Percentiles rank a stretch among this genome's conserved stretches.
These are phyloP conservation scores for Trichoderma sp. DNA, from an alignment of 2,329 filamentous ascomycete species.

Conservation along the genomic window DNA sequence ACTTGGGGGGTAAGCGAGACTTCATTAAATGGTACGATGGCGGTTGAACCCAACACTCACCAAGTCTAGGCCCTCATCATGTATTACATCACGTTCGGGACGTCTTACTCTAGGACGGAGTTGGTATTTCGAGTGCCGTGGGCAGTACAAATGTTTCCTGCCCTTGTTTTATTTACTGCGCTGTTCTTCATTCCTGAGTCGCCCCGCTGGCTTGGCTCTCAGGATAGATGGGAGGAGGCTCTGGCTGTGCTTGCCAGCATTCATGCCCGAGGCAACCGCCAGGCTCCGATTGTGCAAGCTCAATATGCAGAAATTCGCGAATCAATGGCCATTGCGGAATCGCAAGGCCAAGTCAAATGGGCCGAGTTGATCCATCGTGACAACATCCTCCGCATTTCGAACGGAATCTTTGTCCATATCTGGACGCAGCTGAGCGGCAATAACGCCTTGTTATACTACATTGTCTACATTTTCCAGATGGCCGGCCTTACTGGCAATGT, in stretches of 20 bases:
- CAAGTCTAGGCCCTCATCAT: slow-evolving; percentile 3
- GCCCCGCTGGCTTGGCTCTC: slow-evolving; percentile 17
- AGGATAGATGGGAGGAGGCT: slow-evolving; percentile 19
- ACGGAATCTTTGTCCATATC: slow-evolving; percentile 17
- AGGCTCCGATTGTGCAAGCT: slow-evolving; percentile 10
- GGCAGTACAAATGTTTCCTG: slow-evolving; percentile 17
- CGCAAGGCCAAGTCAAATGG: slow-evolving; percentile 16
- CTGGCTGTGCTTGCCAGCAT: slow-evolving; percentile 1
- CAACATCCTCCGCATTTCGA: slow-evolving; percentile 18
- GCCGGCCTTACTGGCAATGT: slow-evolving; percentile 14
- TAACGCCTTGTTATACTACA: slow-evolving; percentile 14
- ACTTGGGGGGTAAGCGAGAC: slow-evolving; percentile 3
- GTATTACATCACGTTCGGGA: slow-evolving; percentile 18
- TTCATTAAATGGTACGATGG: background rate
- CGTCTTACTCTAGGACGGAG: background rate
- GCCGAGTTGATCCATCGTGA: slow-evolving; percentile 15
- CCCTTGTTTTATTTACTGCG: background rate
- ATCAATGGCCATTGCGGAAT: slow-evolving; percentile 12
- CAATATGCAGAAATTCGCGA: slow-evolving; percentile 19
- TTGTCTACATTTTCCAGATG: slow-evolving; percentile 23
- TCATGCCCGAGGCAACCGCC: slow-evolving; percentile 6
- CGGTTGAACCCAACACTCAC: background rate
- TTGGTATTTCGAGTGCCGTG: slow-evolving; percentile 7
- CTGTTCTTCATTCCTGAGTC: slow-evolving; percentile 18
- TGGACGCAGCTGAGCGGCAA: slow-evolving; percentile 19